Base-by-base conservation (phyloP, 108 stramenopile species). In the Skeletonema costatum region DNA sequence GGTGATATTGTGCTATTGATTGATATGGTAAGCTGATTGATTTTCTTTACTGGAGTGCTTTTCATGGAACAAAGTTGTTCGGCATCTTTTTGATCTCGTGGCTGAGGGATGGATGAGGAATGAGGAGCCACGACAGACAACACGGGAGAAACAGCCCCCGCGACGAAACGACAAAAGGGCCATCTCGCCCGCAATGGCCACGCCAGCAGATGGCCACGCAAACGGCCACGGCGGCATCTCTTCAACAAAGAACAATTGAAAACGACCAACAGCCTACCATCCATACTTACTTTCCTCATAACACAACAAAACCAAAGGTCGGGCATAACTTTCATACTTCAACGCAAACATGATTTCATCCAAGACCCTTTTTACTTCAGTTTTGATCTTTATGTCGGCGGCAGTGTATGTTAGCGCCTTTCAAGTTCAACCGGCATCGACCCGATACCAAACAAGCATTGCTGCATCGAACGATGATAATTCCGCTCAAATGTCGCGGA, bases 271-370 rank as follows among this genome's bases (percentile, higher is more conserved):
- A n/a, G n/a, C n/a, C n/a, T n/a, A n/a, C n/a, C n/a, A n/a, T n/a
- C n/a, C n/a, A n/a, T n/a, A n/a, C n/a, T n/a, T n/a, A n/a, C n/a
- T n/a, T n/a, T n/a, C n/a, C n/a, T n/a, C n/a, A n/a, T n/a, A n/a
- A n/a, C 25, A 25, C 25, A 25, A 25, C 25, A 25, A 25, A 25
- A 25, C 25, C 25, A 25, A 25, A 25, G 25, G 25, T 25, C 0
- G 25, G 0, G 25, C 25, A 25, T 25, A 25, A 25, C 25, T 25
- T 25, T 25, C 25, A 25, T 25, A 25, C 25, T 25, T 25, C 25
- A 25, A 25, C 25, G 44, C 73, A 32, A 66, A 38, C n/a, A 74
- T 74, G 73, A 66, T 42, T 7, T 74, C 35, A n/a, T 64, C 64
- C n/a, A 62, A 14, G 16, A 70, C 36, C 10, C 35, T 39, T 14